Percentiles rank a stretch among this genome's conserved stretches.
Conservation (phyloP, 495 filamentous ascomycete species). For the Venustampulla echinocandica region DNA sequence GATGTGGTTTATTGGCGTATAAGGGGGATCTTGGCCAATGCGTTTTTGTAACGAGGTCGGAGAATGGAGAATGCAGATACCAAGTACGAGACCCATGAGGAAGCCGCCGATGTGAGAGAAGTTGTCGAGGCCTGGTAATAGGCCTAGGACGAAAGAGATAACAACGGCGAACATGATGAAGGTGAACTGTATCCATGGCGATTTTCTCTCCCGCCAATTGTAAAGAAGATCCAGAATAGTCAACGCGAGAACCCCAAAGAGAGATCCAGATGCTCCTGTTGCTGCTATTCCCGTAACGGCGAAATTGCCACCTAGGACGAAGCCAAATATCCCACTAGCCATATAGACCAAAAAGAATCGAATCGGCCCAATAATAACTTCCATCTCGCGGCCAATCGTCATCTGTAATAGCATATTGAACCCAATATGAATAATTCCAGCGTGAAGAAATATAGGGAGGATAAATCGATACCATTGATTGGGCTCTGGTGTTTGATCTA, state of each 20-base stretch:
- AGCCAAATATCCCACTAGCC: slow-evolving; percentile 87
- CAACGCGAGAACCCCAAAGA: slow-evolving; percentile 89
- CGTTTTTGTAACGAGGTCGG: slow-evolving; percentile 69
- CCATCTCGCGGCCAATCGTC: slow-evolving; percentile 82
- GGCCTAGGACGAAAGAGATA: slow-evolving; percentile 85
- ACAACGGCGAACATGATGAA: slow-evolving; percentile 78
- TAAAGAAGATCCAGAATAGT: slow-evolving; percentile 84
- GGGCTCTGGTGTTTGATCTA: slow-evolving; percentile 44
- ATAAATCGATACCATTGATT: slow-evolving; percentile 98
- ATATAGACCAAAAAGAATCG: slow-evolving; percentile 86
- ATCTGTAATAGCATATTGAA: slow-evolving; percentile 92
- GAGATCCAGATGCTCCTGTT: slow-evolving; percentile 76
- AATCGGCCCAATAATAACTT: slow-evolving; percentile 73
- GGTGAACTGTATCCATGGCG: slow-evolving; percentile 68
- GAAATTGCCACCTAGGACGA: slow-evolving; percentile 91
- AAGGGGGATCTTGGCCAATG: slow-evolving; percentile 62
- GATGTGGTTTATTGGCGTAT: slow-evolving; percentile 48
- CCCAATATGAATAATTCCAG: slow-evolving; percentile 83
- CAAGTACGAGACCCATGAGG: slow-evolving; percentile 80
- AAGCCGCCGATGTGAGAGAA: slow-evolving; percentile 97
- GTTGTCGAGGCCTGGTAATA: slow-evolving; percentile 91
- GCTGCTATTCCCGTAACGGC: slow-evolving; percentile 71
- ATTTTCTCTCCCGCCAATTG: slow-evolving; percentile 69
- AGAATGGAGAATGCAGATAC: slow-evolving; percentile 78
- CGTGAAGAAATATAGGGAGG: slow-evolving; percentile 88